phyloP scores from a whole-genome alignment of 192 early-diverging fungal genomes.

The Podila horticola region DNA sequence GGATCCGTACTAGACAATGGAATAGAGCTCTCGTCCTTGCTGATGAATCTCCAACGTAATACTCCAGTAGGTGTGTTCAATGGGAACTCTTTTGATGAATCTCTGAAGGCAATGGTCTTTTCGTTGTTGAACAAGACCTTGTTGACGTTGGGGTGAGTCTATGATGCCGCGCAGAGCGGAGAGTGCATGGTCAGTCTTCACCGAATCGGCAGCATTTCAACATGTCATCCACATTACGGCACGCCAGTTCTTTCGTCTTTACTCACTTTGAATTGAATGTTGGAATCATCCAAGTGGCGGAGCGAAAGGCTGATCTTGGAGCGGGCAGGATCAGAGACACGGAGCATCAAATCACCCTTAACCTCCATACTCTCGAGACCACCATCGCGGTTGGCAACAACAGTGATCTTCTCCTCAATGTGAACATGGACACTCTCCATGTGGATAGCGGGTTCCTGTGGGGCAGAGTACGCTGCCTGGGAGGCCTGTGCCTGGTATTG shows the following conservation, averaged over 20 bases:
- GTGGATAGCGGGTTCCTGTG: slow-evolving; percentile 50
- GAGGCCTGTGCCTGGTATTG: slow-evolving; percentile 24
- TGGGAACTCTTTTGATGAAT: slow-evolving; percentile 87
- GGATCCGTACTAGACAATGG: slow-evolving; percentile 77
- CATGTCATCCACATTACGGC: too few relatives aligned
- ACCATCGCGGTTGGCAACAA: slow-evolving; percentile 88
- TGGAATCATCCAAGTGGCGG: slow-evolving; percentile 63
- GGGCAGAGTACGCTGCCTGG: slow-evolving; percentile 32
- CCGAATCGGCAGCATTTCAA: too few relatives aligned
- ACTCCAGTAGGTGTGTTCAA: slow-evolving; percentile 84
- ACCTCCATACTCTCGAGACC: slow-evolving; percentile 93
- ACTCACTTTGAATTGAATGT: slow-evolving; percentile 84
- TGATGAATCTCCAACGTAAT: slow-evolving; percentile 89
- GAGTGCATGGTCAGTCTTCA: background rate
- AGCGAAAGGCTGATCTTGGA: slow-evolving; percentile 75
- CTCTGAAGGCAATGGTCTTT: slow-evolving; percentile 81
- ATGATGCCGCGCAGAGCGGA: background rate
- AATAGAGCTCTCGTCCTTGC: slow-evolving; percentile 83
- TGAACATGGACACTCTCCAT: slow-evolving; percentile 85
- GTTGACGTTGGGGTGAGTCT: slow-evolving; percentile 99
- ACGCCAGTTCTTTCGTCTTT: background rate
- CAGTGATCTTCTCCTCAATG: slow-evolving; percentile 89
- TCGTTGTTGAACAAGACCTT: slow-evolving; percentile 83
- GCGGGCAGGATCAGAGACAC: slow-evolving; percentile 74
- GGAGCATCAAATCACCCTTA: slow-evolving; percentile 89